Evolutionary conservation across 352 stramenopile genomes (phyloP).

Genomic region (Pythium dissotocum): DNA sequence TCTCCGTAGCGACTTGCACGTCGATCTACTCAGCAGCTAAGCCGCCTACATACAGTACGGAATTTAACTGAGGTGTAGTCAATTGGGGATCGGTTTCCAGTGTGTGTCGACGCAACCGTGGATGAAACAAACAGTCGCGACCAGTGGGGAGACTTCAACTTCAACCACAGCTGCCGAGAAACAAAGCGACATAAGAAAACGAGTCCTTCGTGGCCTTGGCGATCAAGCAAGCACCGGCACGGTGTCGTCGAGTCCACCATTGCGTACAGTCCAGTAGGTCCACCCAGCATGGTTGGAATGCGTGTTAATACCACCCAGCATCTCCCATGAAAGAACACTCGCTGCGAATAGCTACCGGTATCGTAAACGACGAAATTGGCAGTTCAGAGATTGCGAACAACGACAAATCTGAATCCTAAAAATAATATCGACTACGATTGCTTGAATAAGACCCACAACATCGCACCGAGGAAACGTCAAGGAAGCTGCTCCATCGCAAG

Average conservation of each 20-base stretch:
- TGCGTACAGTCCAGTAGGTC: not conserved
- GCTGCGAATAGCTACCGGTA: not conserved
- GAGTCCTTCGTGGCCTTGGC: not conserved
- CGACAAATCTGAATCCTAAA: not conserved
- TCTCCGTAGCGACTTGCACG: slow-evolving; percentile 49
- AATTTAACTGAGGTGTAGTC: not conserved
- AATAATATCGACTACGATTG: not conserved
- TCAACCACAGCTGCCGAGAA: slow-evolving; percentile 21
- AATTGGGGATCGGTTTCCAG: no score
- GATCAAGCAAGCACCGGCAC: no score
- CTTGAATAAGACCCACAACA: not conserved
- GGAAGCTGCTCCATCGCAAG: no score
- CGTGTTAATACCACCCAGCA: no score
- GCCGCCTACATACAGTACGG: not conserved
- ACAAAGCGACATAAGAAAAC: not conserved
- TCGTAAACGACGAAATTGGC: not conserved
- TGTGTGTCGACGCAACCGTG: not conserved
- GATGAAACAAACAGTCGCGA: slow-evolving; percentile 4
- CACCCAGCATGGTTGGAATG: not conserved
- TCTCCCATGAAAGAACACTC: not conserved
- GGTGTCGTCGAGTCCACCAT: not conserved
- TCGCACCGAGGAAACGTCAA: not conserved
- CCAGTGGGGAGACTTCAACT: slow-evolving; percentile 13
- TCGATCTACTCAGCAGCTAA: slow-evolving; percentile 40
- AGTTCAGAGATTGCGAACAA: not conserved